Conservation (phyloP, 2,329 filamentous ascomycete species). For the Metarhizium robertsii region DNA sequence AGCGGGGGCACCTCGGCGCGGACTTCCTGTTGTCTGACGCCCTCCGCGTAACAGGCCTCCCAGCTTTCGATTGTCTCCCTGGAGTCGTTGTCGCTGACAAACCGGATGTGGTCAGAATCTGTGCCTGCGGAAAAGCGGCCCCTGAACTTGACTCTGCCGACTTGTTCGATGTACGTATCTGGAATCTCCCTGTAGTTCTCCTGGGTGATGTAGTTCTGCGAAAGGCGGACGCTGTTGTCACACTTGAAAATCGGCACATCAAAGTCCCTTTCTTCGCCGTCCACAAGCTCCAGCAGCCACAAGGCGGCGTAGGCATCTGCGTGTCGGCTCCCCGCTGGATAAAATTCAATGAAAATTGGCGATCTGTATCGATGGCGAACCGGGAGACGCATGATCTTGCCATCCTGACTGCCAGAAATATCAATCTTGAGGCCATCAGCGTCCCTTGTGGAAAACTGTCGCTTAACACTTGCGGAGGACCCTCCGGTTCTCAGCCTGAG, state of each 20-base stretch:
- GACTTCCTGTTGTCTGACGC: conserved; percentile 65
- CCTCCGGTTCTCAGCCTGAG: conserved; percentile 77
- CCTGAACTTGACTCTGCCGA: conserved; percentile 73
- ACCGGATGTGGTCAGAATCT: conserved; percentile 74
- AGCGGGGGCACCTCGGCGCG: conserved; percentile 62
- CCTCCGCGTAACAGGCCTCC: conserved; percentile 85
- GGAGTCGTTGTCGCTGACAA: conserved; percentile 78
- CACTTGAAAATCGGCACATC: conserved; percentile 90
- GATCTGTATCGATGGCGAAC: conserved; percentile 87
- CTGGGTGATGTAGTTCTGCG: conserved; percentile 87
- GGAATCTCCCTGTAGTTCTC: conserved; percentile 61
- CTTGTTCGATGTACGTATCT: conserved; percentile 66
- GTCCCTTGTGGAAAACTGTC: conserved; percentile 51
- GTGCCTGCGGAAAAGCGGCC: conserved; percentile 84
- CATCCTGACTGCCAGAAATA: conserved; percentile 32
- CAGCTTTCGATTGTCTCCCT: conserved; percentile 91
- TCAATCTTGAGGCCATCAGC: conserved; percentile 43
- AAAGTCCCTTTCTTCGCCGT: conserved; percentile 68
- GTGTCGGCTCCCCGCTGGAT: conserved; percentile 57
- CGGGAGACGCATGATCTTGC: conserved; percentile 58
- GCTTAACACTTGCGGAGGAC: conserved; percentile 61
- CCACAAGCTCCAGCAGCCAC: conserved; percentile 79
- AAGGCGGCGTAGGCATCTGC: conserved; percentile 68
- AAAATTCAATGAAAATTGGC: conserved; percentile 82
- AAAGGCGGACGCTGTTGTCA: conserved; percentile 62